A percentile compares a stretch with the other conserved stretches of the same genome.
Evolutionary conservation across 2,329 filamentous ascomycete species (phyloP).

Genomic region (Westerdykella aurantiaca): DNA sequence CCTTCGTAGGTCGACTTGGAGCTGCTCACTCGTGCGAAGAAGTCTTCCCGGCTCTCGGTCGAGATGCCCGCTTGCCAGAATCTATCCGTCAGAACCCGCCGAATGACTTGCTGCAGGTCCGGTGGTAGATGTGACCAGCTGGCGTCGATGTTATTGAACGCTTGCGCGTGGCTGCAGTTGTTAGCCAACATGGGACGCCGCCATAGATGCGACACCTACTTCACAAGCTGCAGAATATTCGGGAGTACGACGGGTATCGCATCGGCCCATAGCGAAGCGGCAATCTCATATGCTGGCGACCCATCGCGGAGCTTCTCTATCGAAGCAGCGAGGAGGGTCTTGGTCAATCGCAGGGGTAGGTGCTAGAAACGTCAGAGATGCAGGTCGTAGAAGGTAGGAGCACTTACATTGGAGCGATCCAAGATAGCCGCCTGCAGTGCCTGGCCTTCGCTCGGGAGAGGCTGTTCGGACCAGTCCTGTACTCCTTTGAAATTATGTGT

Average conservation of each 20-base stretch:
- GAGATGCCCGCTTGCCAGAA: conserved; percentile 99
- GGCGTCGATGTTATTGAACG: conserved; percentile 70
- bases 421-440: conserved; percentile 73
- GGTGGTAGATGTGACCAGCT: conserved; percentile 74
- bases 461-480: conserved; percentile 73
- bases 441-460: conserved; percentile 73
- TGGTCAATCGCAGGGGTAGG: conserved; percentile 78
- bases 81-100: conserved; percentile 80
- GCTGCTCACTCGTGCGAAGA: conserved; percentile 84
- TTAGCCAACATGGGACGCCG: not conserved
- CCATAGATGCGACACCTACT: conserved; percentile 38
- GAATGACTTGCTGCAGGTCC: conserved; percentile 72
- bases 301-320: conserved; percentile 80
- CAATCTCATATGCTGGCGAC: conserved; percentile 66
- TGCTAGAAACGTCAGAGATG: conserved; percentile 44
- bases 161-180: conserved; percentile 67
- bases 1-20: conserved; percentile 89
- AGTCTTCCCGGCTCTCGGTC: conserved; percentile 90
- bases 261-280: conserved; percentile 78
- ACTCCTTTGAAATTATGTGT: conserved; percentile 67
- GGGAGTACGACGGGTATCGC: conserved; percentile 78
- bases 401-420: conserved; percentile 57
- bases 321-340: conserved; percentile 85
- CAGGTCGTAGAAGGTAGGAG: not conserved
- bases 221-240: conserved; percentile 76